Percentiles rank a stretch among this genome's conserved stretches.
Evolutionary conservation across 345 rosid species (phyloP).

Genomic region (Dimocarpus longan): DNA sequence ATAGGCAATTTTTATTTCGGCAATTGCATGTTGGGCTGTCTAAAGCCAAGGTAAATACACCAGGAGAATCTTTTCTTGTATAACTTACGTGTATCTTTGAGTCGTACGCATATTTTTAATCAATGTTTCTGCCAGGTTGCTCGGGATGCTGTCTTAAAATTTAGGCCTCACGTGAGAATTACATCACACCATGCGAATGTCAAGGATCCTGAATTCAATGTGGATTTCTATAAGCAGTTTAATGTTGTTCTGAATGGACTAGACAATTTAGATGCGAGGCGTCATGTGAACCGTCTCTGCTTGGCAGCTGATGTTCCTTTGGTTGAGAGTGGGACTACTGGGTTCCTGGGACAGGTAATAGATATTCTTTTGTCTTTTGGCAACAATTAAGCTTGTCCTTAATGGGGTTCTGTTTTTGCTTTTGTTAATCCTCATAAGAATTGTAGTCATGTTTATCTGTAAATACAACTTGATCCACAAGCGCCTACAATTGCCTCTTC

Average conservation of each 20-base stretch:
- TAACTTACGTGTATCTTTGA: background rate
- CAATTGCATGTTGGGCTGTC: constrained; percentile 95
- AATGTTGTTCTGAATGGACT: constrained; percentile 93
- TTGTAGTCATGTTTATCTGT: background rate
- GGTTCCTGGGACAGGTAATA: constrained; percentile 96
- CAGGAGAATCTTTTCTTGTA: constrained; percentile 1
- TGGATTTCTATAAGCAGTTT: constrained; percentile 93
- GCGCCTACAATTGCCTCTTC: background rate
- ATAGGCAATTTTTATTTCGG: constrained; percentile 93
- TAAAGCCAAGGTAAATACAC: constrained; percentile 76
- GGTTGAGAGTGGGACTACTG: constrained; percentile 99
- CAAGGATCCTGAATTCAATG: constrained; percentile 77
- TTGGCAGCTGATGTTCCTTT: constrained; percentile 95
- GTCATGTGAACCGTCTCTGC: constrained; percentile 98
- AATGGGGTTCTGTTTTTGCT: background rate
- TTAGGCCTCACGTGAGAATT: constrained; percentile 84
- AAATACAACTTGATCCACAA: background rate
- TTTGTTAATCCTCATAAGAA: no score
- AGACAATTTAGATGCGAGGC: constrained; percentile 95
- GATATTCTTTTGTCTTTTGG: background rate
- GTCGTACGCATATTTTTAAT: constrained; percentile 3
- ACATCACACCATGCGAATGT: constrained; percentile 91
- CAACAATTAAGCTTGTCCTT: background rate
- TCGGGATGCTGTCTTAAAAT: constrained; percentile 90
- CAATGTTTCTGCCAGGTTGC: constrained; percentile 68